Percentiles rank a stretch among this genome's conserved stretches.
Conservation (phyloP, 805 yeast genomes). For the Ogataea ganodermae region DNA sequence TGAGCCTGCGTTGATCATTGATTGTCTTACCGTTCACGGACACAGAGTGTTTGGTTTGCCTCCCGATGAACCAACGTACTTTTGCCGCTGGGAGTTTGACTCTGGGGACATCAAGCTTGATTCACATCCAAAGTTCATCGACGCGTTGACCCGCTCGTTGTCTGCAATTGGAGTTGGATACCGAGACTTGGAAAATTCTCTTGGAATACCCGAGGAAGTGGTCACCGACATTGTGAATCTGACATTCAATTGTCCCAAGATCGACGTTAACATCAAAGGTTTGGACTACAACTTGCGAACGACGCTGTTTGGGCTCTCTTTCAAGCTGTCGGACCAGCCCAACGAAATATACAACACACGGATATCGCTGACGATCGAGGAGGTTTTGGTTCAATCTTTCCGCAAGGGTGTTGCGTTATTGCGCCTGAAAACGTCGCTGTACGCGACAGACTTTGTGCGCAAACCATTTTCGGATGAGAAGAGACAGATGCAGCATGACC, state of each 20-base stretch:
- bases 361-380: conserved; percentile 51
- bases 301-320: conserved; percentile 28
- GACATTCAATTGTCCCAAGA: conserved; percentile 51
- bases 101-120: conserved; percentile 59
- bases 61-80: conserved; percentile 83
- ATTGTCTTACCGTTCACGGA: conserved; percentile 70
- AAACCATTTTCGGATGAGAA: conserved; percentile 49
- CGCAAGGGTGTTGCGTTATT: conserved; percentile 32
- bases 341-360: conserved; percentile 63
- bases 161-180: conserved; percentile 61
- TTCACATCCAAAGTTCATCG: conserved; percentile 48
- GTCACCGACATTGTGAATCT: conserved; percentile 72
- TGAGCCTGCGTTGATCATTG: conserved; percentile 52
- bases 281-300: conserved; percentile 30
- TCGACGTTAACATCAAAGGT: conserved; percentile 46
- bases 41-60: conserved; percentile 94
- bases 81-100: conserved; percentile 86
- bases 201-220: conserved; percentile 55
- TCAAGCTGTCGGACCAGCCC: conserved; percentile 68
- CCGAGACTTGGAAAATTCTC: conserved; percentile 73
- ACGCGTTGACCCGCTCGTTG: conserved; percentile 44
- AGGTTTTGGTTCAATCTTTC: conserved; percentile 36
- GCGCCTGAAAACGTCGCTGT: conserved; percentile 57
- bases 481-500: conserved; percentile 59
- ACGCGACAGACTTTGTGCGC: conserved; percentile 59